Conservation (phyloP, 768 basidiomycete species). For the Hypholoma sublateritium region DNA sequence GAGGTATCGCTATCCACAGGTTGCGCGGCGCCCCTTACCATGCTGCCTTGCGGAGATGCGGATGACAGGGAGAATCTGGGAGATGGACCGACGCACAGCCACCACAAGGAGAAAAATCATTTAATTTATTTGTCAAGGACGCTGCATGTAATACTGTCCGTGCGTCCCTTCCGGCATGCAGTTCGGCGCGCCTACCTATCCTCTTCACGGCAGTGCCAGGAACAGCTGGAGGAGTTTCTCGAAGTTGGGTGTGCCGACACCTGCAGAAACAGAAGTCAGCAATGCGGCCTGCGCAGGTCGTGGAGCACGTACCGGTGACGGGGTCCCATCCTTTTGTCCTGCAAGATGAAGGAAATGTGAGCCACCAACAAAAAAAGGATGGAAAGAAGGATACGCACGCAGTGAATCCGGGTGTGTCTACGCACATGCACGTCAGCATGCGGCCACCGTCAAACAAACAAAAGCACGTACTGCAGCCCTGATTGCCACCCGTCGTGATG, state of each 20-base stretch:
- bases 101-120: too few relatives aligned
- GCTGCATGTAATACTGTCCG: too few relatives aligned
- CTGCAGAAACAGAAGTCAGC: constrained; percentile 11
- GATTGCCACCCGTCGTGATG: constrained; percentile 39
- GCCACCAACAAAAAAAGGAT: not conserved
- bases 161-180: not conserved
- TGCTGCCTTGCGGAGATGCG: too few relatives aligned
- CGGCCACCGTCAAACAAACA: not conserved
- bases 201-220: constrained; percentile 31
- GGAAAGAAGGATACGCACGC: constrained; percentile 22
- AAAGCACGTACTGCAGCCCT: constrained; percentile 35
- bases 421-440: not conserved
- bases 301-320: constrained; percentile 29
- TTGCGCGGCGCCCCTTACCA: too few relatives aligned
- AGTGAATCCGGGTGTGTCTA: constrained; percentile 33
- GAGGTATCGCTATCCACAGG: too few relatives aligned
- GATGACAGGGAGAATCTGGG: too few relatives aligned
- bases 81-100: too few relatives aligned
- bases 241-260: constrained; percentile 37
- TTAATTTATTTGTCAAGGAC: too few relatives aligned
- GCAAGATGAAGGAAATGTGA: not conserved
- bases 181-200: too few relatives aligned
- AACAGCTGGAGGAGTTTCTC: constrained; percentile 29
- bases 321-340: constrained; percentile 43
- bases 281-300: too few relatives aligned